Percentiles rank a stretch among this genome's conserved stretches.
Evolutionary conservation across 2,329 filamentous ascomycete species (phyloP).

Genomic region (Talaromyces albobiverticillius): DNA sequence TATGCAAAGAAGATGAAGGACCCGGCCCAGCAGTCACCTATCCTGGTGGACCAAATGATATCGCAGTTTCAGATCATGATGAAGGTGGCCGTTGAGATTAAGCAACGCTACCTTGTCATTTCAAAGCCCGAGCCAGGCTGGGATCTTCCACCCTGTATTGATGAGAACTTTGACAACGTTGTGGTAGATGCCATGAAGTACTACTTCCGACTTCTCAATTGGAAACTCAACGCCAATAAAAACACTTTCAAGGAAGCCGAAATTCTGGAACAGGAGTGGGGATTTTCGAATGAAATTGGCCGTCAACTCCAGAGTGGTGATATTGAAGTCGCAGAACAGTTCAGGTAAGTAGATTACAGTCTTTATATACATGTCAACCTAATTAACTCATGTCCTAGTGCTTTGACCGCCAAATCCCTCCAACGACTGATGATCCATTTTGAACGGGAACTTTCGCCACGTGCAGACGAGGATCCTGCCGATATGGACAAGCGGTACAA

Average conservation of each 20-base stretch:
- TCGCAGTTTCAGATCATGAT: constrained; percentile 91
- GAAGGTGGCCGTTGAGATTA: constrained; percentile 87
- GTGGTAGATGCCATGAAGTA: constrained; percentile 92
- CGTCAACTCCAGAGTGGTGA: constrained; percentile 89
- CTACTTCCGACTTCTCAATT: constrained; percentile 98
- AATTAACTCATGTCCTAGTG: constrained; percentile 42
- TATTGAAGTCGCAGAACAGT: constrained; percentile 96
- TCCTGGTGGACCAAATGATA: constrained; percentile 98
- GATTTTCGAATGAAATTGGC: constrained; percentile 91
- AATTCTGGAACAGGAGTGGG: constrained; percentile 96
- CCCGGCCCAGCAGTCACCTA: constrained; percentile 81
- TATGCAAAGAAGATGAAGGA: constrained; percentile 97
- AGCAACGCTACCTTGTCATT: constrained; percentile 79
- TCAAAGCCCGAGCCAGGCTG: constrained; percentile 86
- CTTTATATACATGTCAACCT: background rate
- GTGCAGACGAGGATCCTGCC: constrained; percentile 74
- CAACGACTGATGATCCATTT: constrained; percentile 86
- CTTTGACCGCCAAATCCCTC: constrained; percentile 87
- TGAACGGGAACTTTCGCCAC: constrained; percentile 81
- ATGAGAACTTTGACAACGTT: constrained; percentile 90
- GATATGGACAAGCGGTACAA: constrained; percentile 99
- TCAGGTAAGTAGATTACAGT: constrained; percentile 56
- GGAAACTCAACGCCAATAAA: constrained; percentile 95
- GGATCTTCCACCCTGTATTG: constrained; percentile 93
- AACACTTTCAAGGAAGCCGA: constrained; percentile 99